phyloP scores from a whole-genome alignment of 768 basidiomycete genomes.

The Boletus sp. region DNA sequence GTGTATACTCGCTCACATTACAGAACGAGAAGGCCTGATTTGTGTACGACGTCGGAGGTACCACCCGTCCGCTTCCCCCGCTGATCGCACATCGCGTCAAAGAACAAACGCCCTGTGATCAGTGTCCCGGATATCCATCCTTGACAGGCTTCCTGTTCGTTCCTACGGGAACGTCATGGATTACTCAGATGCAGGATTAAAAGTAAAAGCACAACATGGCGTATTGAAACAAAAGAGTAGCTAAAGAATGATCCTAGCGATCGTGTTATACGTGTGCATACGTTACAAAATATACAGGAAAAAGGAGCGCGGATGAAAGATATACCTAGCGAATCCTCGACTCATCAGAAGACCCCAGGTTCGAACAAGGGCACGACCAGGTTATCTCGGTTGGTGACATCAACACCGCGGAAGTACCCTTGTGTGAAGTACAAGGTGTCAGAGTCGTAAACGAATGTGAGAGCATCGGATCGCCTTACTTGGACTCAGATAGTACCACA shows the following conservation, averaged over 20 bases:
- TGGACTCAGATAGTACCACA: conserved; percentile 42
- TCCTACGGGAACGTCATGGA: background rate
- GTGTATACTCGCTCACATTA: background rate
- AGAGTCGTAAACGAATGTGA: conserved; percentile 7
- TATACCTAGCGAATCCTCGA: background rate
- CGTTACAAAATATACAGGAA: conserved; percentile 22
- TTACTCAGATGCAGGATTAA: conserved; percentile 2
- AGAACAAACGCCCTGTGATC: background rate
- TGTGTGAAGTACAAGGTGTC: background rate
- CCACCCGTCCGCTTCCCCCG: background rate
- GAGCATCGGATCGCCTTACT: conserved; percentile 23
- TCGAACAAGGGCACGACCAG: conserved; percentile 32
- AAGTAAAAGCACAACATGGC: background rate
- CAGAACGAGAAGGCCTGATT: background rate
- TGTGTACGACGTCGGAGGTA: background rate
- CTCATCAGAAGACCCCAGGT: conserved; percentile 22
- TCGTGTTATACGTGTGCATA: conserved; percentile 14
- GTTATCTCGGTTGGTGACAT: conserved; percentile 30
- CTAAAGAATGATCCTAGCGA: conserved; percentile 10
- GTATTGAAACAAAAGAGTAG: conserved; percentile 16
- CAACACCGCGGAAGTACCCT: conserved; percentile 36
- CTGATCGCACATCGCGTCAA: background rate
- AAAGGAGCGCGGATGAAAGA: background rate
- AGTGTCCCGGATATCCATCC: background rate
- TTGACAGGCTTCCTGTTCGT: background rate